Conservation (phyloP, 345 rosid genomes). For the Eucalyptus polyanthemos region DNA sequence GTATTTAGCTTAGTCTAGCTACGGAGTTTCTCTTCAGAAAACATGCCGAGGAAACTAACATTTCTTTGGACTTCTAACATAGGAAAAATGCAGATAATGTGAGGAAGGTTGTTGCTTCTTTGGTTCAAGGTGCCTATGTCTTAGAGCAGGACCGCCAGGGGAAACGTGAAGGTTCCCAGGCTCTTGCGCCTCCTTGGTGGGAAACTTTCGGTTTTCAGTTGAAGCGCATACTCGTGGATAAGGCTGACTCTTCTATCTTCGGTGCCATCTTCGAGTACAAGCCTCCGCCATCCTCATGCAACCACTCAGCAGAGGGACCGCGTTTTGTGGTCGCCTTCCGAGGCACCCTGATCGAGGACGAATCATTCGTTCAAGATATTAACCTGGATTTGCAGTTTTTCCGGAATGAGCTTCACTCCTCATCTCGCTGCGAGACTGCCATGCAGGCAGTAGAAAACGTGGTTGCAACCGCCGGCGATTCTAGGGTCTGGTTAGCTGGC, state of each 20-base stretch:
- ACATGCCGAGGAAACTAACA: background rate
- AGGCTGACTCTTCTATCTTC: conserved; percentile 61
- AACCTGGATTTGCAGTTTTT: conserved; percentile 42
- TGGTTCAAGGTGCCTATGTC: conserved; percentile 73
- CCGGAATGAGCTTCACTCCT: conserved; percentile 44
- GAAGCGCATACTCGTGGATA: conserved; percentile 49
- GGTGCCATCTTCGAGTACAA: conserved; percentile 71
- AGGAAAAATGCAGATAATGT: conserved; percentile 61
- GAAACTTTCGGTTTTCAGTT: conserved; percentile 59
- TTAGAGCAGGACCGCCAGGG: conserved; percentile 77
- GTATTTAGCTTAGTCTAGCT: background rate
- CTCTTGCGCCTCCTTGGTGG: conserved; percentile 80
- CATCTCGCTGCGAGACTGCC: conserved; percentile 65
- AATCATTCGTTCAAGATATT: conserved; percentile 53
- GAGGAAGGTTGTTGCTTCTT: conserved; percentile 58
- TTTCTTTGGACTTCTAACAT: background rate
- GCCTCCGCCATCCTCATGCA: conserved; percentile 12
- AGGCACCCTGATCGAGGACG: conserved; percentile 62
- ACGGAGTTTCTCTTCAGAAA: background rate
- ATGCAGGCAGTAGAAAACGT: conserved; percentile 59
- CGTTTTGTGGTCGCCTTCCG: conserved; percentile 65
- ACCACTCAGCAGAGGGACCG: conserved; percentile 23
- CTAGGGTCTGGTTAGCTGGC: conserved; percentile 82
- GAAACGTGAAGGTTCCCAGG: conserved; percentile 47
- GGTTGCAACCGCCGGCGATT: conserved; percentile 51